Conservation (phyloP, 495 filamentous ascomycete genomes). For the Cairneyella variabilis region DNA sequence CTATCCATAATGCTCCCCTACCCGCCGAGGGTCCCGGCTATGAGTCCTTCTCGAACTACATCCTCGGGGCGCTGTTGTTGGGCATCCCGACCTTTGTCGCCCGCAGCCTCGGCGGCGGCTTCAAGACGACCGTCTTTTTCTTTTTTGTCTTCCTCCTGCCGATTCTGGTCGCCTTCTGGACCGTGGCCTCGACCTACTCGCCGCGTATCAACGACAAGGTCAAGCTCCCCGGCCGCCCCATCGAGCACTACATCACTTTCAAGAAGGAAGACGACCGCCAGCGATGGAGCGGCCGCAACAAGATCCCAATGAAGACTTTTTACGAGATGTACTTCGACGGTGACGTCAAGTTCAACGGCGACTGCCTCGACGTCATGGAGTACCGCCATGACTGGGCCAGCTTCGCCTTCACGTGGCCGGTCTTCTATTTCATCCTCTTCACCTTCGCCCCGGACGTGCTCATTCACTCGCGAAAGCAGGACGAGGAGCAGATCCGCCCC, state of each 20-base stretch:
- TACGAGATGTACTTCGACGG: conserved; percentile 85
- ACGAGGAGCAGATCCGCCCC: conserved; percentile 80
- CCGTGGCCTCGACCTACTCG: conserved; percentile 54
- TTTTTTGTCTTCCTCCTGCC: conserved; percentile 58
- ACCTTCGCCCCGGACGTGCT: conserved; percentile 70
- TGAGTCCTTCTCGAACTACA: no score
- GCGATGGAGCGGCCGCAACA: conserved; percentile 70
- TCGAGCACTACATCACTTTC: conserved; percentile 80
- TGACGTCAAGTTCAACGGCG: conserved; percentile 80
- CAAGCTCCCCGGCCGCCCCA: conserved; percentile 65
- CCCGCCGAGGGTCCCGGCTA: no score
- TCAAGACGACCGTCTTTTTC: conserved; percentile 67
- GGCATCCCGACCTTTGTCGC: conserved; percentile 59
- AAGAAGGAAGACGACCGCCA: conserved; percentile 63
- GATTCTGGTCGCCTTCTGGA: conserved; percentile 67
- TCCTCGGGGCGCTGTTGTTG: no score
- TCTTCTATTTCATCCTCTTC: conserved; percentile 67
- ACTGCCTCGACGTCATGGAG: conserved; percentile 72
- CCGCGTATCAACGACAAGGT: conserved; percentile 76
- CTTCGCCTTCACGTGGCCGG: conserved; percentile 67
- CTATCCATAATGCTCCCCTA: no score
- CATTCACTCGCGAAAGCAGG: conserved; percentile 73
- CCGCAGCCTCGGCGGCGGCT: conserved; percentile 61
- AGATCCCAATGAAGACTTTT: conserved; percentile 82
- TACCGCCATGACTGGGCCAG: conserved; percentile 83